Base-by-base conservation (phyloP, 257 asterid genomes). In the Solanum lycopersicoides region DNA sequence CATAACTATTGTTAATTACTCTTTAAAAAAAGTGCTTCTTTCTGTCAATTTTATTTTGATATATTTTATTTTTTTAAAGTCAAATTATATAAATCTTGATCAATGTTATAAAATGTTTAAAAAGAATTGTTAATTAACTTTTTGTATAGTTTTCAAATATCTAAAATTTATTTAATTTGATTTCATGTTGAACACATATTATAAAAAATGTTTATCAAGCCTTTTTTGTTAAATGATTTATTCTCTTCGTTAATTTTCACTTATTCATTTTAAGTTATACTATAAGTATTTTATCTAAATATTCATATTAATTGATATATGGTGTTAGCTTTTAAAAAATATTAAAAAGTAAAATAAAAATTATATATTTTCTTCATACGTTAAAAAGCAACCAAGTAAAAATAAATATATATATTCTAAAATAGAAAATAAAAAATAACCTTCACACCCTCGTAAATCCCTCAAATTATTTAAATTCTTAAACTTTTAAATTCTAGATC, bases 401-500 rank as follows among this genome's bases (percentile, higher is more conserved):
- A 15, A 5, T 14, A 35, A 35, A 35, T 4, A 35, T 3, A 35
- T 3, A 35, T 35, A 35, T 35, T 35, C 5, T 35, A 34, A 34
- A 34, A 34, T 34, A 34, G 4, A 34, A 34, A 34, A 34, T 34
- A 34, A 7, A 50, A 50, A 50, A 3, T 15, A 8, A 50, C 1
- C 28, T 3, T 21, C 6, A 8, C 68, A 5, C 5, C 14, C 28
- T 60, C 12, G 4, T 21, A 60, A 21, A 60, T 60, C 12, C 5
- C 7, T 0, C 1, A 10, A 4, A 23, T 59, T 63, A n/a, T n/a
- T 2, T 0, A 0, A 63, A n/a, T 11, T 16, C 8, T 4, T 63
- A n/a, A 63, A n/a, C 7, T 63, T 63, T n/a, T 3, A 63, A 63
- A 63, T 63, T 3, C 0, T n/a, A n/a, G 30, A 63, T 63, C 32